Conservation (phyloP, 2,329 filamentous ascomycete genomes). For the Alternaria sp. region DNA sequence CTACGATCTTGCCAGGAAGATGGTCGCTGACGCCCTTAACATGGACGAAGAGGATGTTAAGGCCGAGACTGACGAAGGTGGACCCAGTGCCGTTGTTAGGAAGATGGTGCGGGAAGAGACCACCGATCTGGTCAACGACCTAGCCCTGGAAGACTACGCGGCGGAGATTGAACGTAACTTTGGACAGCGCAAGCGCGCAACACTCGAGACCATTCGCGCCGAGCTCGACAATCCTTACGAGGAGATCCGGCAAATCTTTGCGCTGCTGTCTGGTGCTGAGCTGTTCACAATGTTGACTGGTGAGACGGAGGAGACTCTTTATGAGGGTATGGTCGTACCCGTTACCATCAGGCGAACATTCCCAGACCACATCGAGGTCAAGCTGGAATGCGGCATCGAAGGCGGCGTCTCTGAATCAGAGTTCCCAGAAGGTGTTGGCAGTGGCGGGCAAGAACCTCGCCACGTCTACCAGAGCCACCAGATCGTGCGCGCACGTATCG, state of each 20-base stretch:
- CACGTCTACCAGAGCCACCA: constrained; percentile 80
- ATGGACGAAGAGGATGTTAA: constrained; percentile 98
- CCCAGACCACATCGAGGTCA: constrained; percentile 90
- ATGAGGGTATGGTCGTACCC: constrained; percentile 90
- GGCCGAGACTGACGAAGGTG: constrained; percentile 88
- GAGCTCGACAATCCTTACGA: constrained; percentile 94
- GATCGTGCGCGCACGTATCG: constrained; percentile 84
- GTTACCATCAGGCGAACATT: constrained; percentile 88
- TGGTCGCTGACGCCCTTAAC: constrained; percentile 95
- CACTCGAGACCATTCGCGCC: constrained; percentile 92
- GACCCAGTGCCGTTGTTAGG: constrained; percentile 86
- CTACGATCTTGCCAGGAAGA: constrained; percentile 96
- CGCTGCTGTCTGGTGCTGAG: constrained; percentile 72
- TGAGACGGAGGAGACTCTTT: constrained; percentile 82
- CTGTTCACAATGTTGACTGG: constrained; percentile 97
- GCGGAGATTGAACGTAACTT: constrained; percentile 93
- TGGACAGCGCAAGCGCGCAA: constrained; percentile 92
- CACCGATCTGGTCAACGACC: constrained; percentile 92
- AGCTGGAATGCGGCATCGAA: constrained; percentile 92
- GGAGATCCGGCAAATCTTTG: constrained; percentile 84
- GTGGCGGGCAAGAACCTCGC: constrained; percentile 52
- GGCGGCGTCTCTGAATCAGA: constrained; percentile 84
- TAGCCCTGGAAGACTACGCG: constrained; percentile 95
- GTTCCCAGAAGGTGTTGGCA: constrained; percentile 72
- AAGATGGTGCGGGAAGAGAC: constrained; percentile 95